A percentile compares a stretch with the other conserved stretches of the same genome.
Evolutionary conservation across 78 protist genomes (phyloP).

Genomic region (Bigelowiella natans): DNA sequence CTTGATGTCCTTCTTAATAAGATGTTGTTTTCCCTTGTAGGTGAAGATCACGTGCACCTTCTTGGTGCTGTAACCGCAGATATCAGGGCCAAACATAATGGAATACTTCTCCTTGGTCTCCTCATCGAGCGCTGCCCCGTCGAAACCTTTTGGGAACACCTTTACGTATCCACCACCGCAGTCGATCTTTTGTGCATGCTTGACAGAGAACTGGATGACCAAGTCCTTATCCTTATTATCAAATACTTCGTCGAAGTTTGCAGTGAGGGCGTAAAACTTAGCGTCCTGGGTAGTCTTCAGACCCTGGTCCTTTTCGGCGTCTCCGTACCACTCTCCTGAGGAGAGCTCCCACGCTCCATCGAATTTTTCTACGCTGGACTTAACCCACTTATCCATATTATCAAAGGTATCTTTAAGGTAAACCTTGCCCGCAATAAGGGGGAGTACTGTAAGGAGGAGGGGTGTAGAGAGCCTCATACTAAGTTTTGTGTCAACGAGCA

Average conservation of each 20-base stretch:
- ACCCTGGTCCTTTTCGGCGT: conserved; percentile 17
- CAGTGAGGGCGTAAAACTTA: conserved; percentile 15
- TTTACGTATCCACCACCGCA: conserved; percentile 93
- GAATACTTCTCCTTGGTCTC: conserved; percentile 59
- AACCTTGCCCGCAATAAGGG: background rate
- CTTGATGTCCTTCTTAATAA: conserved; percentile 52
- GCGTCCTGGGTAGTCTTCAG: background rate
- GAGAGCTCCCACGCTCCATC: background rate
- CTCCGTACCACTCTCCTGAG: conserved; percentile 2
- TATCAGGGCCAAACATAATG: conserved; percentile 93
- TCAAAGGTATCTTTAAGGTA: background rate
- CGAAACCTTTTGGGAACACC: conserved; percentile 56
- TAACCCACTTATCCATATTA: background rate
- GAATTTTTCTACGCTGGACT: background rate
- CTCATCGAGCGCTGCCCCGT: conserved; percentile 58
- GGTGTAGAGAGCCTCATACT: too few species aligned
- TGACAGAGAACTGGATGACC: conserved; percentile 66
- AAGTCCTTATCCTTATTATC: conserved; percentile 20
- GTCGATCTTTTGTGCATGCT: conserved; percentile 79
- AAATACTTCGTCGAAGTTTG: conserved; percentile 12
- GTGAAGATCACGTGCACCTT: conserved; percentile 72
- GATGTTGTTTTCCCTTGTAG: conserved; percentile 74
- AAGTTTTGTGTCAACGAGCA: too few species aligned
- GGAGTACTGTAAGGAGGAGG: too few species aligned
- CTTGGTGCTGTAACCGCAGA: conserved; percentile 67